Evolutionary conservation across 352 stramenopile genomes (phyloP).

Genomic region (Globisporangium orthogonon): DNA sequence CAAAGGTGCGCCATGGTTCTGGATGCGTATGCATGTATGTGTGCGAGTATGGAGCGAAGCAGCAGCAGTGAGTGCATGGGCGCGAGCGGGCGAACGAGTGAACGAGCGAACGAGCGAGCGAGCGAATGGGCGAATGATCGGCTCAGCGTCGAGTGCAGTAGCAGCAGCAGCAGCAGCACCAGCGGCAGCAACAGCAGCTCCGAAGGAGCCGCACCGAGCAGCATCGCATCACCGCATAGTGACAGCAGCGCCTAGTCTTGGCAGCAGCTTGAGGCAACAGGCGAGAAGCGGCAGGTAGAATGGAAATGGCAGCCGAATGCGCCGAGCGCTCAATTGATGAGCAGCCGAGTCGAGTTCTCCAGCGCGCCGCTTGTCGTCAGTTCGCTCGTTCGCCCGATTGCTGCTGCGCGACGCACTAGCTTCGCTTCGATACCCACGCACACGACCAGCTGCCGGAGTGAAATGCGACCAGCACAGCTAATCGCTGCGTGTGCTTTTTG

Average conservation of each 20-base stretch:
- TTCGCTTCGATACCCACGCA: no score
- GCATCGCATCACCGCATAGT: background rate
- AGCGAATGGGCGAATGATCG: background rate
- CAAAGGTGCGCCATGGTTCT: conserved; percentile 7
- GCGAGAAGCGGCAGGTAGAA: background rate
- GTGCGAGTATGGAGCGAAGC: background rate
- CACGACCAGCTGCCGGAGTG: background rate
- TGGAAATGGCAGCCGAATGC: background rate
- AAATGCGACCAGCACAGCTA: background rate
- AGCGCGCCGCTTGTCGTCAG: background rate
- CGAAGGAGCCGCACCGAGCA: background rate
- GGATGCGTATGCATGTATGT: background rate
- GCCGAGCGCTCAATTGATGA: no score
- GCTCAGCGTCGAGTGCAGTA: background rate
- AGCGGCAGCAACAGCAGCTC: background rate
- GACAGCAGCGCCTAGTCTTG: background rate
- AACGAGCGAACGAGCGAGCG: background rate
- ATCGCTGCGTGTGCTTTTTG: background rate
- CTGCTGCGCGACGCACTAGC: background rate
- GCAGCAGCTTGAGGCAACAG: background rate
- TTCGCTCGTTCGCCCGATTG: background rate
- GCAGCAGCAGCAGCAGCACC: no score
- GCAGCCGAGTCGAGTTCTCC: background rate
- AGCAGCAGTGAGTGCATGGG: background rate
- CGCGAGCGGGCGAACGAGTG: conserved; percentile 1